Evolutionary conservation across 2,329 filamentous ascomycete genomes (phyloP), one percentile per base, ranked within the genome.

Genomic region (Paecilomyces sp.): DNA sequence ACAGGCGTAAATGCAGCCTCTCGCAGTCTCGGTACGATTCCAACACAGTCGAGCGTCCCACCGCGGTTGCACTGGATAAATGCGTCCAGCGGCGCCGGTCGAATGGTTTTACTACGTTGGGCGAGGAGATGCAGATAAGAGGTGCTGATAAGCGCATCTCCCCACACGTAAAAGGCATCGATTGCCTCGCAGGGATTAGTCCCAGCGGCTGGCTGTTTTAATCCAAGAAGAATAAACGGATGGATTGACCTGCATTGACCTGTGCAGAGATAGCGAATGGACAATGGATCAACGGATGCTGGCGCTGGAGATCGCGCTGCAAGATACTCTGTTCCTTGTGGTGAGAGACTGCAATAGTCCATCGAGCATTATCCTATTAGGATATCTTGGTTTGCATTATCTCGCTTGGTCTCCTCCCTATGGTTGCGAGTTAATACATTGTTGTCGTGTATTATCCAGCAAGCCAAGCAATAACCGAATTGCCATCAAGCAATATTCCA

Each of bases 31-130:
- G 15, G 3, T 53, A 30, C 51, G 51, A 53, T 53, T 53, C 13
- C 15, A 53, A 9, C 9, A 25, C n/a, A n/a, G 55, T 15, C 41
- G 54, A 13, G 15, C 6, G 18, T 18, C 31, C 47, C 33, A 54
- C 52, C 24, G 34, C 25, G 57, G 30, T 55, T 28, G 22, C 50
- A 31, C 41, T 53, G 28, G 28, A 28, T 28, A 18, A 30, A 30
- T 30, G 30, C 30, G 22, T 54, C 28, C 36, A 31, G 18, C n/a
- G 28, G 34, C 50, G 15, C 13, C 15, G 11, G 22, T 41, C 51
- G 33, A 36, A 33, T 65, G 55, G 5, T 60, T 62, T 70, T 68
- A 62, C 67, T 62, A 25, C 55, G 62, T 69, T 69, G 57, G 68
- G 69, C 36, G 65, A 66, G 61, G 55, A 61, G 63, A 65, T 64